phyloP scores from a whole-genome alignment of 2,329 filamentous ascomycete genomes.

The Alternaria solani region DNA sequence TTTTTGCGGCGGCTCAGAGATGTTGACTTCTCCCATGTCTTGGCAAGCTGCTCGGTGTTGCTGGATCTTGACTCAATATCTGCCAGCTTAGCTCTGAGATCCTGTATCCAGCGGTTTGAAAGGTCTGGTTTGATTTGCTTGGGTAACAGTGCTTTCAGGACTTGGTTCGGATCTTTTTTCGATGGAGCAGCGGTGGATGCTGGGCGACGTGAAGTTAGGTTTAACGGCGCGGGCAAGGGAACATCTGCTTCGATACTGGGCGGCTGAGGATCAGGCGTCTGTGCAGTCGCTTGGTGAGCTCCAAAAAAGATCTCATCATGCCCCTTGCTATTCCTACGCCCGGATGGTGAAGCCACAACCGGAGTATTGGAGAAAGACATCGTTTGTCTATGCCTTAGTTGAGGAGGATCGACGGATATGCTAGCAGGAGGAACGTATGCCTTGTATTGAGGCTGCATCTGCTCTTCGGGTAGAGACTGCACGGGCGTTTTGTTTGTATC shows the following conservation, averaged over 20 bases:
- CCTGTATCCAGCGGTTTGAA: conserved; percentile 31
- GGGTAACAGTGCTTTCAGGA: conserved; percentile 34
- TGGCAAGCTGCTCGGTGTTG: conserved; percentile 34
- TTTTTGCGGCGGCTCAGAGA: conserved; percentile 55
- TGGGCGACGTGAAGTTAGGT: conserved; percentile 27
- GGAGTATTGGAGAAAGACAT: conserved; percentile 28
- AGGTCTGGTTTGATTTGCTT: conserved; percentile 14
- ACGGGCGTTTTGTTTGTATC: conserved; percentile 43
- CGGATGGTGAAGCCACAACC: conserved; percentile 13
- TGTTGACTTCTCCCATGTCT: conserved; percentile 57
- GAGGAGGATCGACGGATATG: conserved; percentile 16
- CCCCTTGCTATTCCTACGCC: conserved; percentile 25
- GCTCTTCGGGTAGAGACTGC: conserved; percentile 41
- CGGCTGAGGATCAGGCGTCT: conserved; percentile 25
- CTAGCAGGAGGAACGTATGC: conserved; percentile 42
- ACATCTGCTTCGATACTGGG: conserved; percentile 32
- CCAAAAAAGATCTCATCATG: conserved; percentile 51
- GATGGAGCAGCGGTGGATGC: conserved; percentile 18
- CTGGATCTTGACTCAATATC: conserved; percentile 28
- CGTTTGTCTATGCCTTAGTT: conserved; percentile 33
- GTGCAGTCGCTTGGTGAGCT: conserved; percentile 16
- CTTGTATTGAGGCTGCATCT: conserved; percentile 38
- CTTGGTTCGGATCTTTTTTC: conserved; percentile 27
- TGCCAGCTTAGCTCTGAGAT: conserved; percentile 27
- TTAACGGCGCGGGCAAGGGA: conserved; percentile 39